Conservation (phyloP, 805 yeast species). For the Metschnikowia similis region DNA sequence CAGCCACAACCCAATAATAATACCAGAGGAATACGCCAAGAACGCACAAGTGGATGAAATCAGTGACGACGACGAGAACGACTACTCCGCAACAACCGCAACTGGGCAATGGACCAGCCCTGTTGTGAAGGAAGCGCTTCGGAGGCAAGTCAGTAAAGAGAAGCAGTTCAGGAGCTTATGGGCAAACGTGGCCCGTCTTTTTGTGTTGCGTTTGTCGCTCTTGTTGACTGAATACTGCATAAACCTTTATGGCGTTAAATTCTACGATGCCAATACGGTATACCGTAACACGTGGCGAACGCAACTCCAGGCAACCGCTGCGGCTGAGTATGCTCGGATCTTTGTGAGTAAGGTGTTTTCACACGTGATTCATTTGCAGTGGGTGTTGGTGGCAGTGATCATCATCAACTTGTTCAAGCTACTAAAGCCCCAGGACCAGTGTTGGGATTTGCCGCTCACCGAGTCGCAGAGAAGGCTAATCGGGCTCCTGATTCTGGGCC, state of each 20-base stretch:
- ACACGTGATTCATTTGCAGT: slow-evolving; percentile 9
- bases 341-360: neutral
- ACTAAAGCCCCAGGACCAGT: slow-evolving; percentile 43
- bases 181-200: slow-evolving; percentile 22
- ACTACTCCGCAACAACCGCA: neutral
- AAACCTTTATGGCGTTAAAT: slow-evolving; percentile 8
- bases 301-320: neutral
- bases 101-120: slow-evolving; percentile 38
- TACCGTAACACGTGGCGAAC: slow-evolving; percentile 10
- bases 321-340: neutral
- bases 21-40: neutral
- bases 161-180: slow-evolving; percentile 30
- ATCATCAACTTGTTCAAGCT: slow-evolving; percentile 24
- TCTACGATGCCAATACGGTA: slow-evolving; percentile 7
- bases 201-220: slow-evolving; percentile 25
- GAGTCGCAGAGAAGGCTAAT: slow-evolving; percentile 43
- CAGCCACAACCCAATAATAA: slow-evolving; percentile 11
- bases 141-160: slow-evolving; percentile 42
- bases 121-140: slow-evolving; percentile 40
- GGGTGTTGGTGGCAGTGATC: slow-evolving; percentile 24
- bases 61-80: slow-evolving; percentile 1
- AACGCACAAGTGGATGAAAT: slow-evolving; percentile 3
- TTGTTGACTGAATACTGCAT: slow-evolving; percentile 7
- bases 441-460: slow-evolving; percentile 48
- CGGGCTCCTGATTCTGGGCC: slow-evolving; percentile 30